phyloP scores from a whole-genome alignment of 148 eudicot genomes.

The Pharnaceum exiguum region DNA sequence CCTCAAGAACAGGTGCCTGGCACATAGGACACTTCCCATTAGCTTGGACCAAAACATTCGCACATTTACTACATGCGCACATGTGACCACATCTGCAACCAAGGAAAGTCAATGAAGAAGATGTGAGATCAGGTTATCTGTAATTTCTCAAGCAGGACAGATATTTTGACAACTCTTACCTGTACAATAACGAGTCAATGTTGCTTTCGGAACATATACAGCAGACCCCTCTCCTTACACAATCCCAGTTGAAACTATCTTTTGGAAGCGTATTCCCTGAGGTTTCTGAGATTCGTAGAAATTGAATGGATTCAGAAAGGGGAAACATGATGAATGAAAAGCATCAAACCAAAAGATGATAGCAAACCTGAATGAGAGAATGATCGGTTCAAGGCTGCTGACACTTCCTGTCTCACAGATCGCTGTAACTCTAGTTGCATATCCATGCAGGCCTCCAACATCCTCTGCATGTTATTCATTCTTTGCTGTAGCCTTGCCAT shows the following conservation, averaged over 20 bases:
- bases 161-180: conserved; percentile 30
- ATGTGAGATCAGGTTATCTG: neutral
- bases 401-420: conserved; percentile 65
- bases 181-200: conserved; percentile 75
- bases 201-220: conserved; percentile 60
- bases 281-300: conserved; percentile 25
- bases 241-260: conserved; percentile 62
- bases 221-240: conserved; percentile 72
- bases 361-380: conserved; percentile 37
- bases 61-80: conserved; percentile 87
- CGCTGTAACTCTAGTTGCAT: conserved; percentile 91
- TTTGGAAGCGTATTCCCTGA: conserved; percentile 12
- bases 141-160: neutral
- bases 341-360: neutral
- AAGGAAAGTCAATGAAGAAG: neutral
- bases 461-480: conserved; percentile 80
- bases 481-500: conserved; percentile 83
- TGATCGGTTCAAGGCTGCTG: conserved; percentile 69
- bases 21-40: conserved; percentile 83
- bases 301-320: neutral
- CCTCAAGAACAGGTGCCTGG: conserved; percentile 78
- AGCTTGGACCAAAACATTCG: conserved; percentile 47
- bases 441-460: conserved; percentile 92
- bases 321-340: neutral
- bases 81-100: conserved; percentile 85